Percentiles rank a stretch among this genome's conserved stretches.
Conservation (phyloP, 108 stramenopile species). For the Chaetoceros tenuissimus region DNA sequence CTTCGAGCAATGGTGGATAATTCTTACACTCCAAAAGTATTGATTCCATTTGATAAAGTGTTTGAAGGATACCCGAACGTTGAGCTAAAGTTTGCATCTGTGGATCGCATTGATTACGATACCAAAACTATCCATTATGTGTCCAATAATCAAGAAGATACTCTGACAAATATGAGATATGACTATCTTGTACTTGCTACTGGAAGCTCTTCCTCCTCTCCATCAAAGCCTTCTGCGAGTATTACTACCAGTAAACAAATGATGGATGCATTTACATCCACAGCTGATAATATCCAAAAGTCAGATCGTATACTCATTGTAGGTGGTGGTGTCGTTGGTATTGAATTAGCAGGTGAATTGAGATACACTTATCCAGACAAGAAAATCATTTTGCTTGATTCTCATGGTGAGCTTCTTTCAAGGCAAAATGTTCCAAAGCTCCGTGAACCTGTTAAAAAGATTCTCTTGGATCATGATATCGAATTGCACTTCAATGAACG, state of each 20-base stretch:
- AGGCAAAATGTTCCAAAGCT: constrained; percentile 2
- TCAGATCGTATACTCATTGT: background rate
- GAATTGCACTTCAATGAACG: background rate
- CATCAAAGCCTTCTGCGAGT: background rate
- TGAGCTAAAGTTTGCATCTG: background rate
- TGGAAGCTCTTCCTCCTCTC: background rate
- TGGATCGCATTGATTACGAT: background rate
- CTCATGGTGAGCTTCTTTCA: background rate
- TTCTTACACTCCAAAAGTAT: background rate
- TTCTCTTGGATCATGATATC: background rate
- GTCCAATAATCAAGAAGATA: background rate
- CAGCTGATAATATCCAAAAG: background rate
- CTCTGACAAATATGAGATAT: background rate
- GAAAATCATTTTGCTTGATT: background rate
- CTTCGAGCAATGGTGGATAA: constrained; percentile 2
- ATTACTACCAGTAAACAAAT: background rate
- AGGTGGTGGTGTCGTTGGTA: background rate
- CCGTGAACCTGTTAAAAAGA: background rate
- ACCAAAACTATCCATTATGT: background rate
- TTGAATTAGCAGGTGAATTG: background rate
- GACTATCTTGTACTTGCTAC: constrained; percentile 5
- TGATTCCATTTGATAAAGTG: background rate
- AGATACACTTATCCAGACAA: background rate
- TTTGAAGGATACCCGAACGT: background rate
- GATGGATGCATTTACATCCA: background rate